These are phyloP conservation scores for Ilyonectria destructans DNA, from an alignment of 2,329 filamentous ascomycete genomes.

Conservation along the genomic window DNA sequence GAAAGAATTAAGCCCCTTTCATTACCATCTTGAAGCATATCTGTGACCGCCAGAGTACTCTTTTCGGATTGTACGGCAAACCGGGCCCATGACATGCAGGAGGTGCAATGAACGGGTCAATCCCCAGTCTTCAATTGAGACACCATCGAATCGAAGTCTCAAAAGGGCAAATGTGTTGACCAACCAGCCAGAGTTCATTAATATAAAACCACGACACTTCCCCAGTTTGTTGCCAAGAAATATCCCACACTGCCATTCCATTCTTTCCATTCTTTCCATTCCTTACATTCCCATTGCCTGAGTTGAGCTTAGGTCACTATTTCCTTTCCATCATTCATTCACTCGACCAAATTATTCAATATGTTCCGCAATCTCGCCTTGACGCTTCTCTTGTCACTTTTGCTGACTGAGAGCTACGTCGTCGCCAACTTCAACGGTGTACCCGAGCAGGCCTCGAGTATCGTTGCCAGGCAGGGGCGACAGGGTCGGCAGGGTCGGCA, in stretches of 20 bases:
- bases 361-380: constrained; percentile 1
- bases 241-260: neutral
- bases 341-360: neutral
- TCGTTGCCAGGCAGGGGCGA: neutral
- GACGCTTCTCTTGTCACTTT: neutral
- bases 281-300: no score
- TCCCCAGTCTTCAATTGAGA: neutral
- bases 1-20: neutral
- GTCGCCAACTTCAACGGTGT: neutral
- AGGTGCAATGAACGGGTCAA: neutral
- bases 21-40: neutral
- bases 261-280: neutral
- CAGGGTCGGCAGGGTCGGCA: no score
- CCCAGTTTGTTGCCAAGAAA: neutral
- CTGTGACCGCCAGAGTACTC: neutral
- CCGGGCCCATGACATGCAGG: neutral
- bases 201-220: neutral
- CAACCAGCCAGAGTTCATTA: neutral
- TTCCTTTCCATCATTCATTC: neutral
- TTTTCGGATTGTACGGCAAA: neutral
- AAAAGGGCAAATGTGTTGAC: neutral
- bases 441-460: neutral
- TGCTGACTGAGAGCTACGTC: neutral
- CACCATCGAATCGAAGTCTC: neutral
- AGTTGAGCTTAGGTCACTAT: no score